A percentile compares a stretch with the other conserved stretches of the same genome.
phyloP scores from a whole-genome alignment of 331 rosid genomes.

The Erythrophleum ivorense region DNA sequence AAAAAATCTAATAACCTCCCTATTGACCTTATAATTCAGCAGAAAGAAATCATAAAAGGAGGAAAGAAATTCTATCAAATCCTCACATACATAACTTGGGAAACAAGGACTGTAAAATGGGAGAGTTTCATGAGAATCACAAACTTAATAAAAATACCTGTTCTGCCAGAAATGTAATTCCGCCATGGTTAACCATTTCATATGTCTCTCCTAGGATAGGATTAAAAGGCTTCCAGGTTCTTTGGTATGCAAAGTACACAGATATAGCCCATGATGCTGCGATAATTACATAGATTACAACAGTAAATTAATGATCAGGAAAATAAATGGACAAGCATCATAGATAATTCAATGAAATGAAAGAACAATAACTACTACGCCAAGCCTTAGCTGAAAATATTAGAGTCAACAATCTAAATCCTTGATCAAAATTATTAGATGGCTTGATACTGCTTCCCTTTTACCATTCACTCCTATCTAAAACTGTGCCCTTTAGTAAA shows the following conservation, averaged over 20 bases:
- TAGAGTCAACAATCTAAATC: slow-evolving; percentile 2
- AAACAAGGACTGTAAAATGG: background rate
- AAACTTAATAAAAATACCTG: slow-evolving; percentile 52
- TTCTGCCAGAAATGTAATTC: slow-evolving; percentile 64
- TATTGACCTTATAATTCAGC: background rate
- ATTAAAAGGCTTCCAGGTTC: slow-evolving; percentile 85
- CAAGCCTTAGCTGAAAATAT: background rate
- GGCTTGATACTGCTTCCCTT: slow-evolving; percentile 1
- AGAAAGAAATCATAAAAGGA: background rate
- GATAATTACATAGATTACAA: slow-evolving; percentile 32
- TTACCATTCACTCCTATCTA: background rate
- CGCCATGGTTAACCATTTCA: slow-evolving; percentile 66
- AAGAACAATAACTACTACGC: background rate
- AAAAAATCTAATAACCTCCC: background rate
- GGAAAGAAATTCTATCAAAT: background rate
- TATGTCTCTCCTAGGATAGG: slow-evolving; percentile 83
- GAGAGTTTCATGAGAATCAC: slow-evolving; percentile 7
- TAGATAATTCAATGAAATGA: background rate
- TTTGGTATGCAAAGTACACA: slow-evolving; percentile 71
- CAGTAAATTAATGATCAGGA: slow-evolving; percentile 1
- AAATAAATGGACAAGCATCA: slow-evolving; percentile 5
- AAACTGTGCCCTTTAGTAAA: background rate
- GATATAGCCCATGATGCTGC: slow-evolving; percentile 86
- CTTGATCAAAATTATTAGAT: slow-evolving; percentile 1
- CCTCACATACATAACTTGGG: background rate